Evolutionary conservation across 2,329 filamentous ascomycete genomes (phyloP).

Genomic region (Ascochyta fabae): DNA sequence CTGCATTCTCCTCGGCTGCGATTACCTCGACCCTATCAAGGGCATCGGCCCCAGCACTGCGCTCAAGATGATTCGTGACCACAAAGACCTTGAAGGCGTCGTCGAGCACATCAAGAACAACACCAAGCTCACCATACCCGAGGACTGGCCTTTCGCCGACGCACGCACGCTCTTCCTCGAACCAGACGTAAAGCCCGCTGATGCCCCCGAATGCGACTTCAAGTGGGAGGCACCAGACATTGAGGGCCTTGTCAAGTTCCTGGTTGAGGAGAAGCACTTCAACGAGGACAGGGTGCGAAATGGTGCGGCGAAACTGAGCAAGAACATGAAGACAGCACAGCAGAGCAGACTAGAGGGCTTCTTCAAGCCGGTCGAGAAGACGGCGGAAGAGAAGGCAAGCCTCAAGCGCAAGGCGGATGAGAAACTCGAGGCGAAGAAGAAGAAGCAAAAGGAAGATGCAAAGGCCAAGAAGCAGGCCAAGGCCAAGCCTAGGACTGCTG

Average conservation of each 20-base stretch:
- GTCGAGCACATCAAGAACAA: conserved; percentile 81
- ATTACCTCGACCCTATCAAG: conserved; percentile 95
- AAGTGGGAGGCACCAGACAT: conserved; percentile 96
- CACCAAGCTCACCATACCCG: conserved; percentile 76
- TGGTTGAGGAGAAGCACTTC: conserved; percentile 95
- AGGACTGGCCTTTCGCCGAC: conserved; percentile 96
- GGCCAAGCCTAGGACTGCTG: conserved; percentile 68
- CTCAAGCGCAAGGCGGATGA: conserved; percentile 94
- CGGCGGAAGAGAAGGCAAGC: conserved; percentile 80
- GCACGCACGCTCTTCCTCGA: conserved; percentile 90
- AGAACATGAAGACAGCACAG: conserved; percentile 89
- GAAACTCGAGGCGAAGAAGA: conserved; percentile 90
- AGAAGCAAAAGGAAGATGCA: conserved; percentile 91
- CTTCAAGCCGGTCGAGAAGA: conserved; percentile 92
- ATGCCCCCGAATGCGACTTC: conserved; percentile 89
- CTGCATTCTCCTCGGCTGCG: conserved; percentile 95
- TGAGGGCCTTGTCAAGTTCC: conserved; percentile 85
- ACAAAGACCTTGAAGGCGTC: conserved; percentile 85
- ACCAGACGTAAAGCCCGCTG: conserved; percentile 83
- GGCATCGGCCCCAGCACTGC: conserved; percentile 93
- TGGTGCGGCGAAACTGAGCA: conserved; percentile 78
- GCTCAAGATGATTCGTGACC: conserved; percentile 90
- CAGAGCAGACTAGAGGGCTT: conserved; percentile 94
- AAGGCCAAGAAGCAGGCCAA: conserved; percentile 95
- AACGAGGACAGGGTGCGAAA: conserved; percentile 89